phyloP scores from a whole-genome alignment of 768 basidiomycete genomes.

The Tricholoma matsutake region DNA sequence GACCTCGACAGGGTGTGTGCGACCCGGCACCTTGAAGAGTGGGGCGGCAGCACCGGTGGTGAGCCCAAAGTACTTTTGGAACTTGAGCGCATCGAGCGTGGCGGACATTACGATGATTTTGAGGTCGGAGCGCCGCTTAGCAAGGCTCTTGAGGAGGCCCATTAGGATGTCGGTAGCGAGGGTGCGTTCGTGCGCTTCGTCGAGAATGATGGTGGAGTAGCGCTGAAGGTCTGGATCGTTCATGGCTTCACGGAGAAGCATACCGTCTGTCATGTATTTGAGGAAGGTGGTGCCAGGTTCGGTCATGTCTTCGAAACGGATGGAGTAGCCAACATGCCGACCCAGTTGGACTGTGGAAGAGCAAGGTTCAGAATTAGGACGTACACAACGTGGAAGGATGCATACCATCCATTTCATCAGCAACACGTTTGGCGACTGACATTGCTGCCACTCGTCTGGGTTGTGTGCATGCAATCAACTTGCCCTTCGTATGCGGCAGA shows the following conservation, averaged over 20 bases:
- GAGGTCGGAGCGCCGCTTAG: conserved; percentile 78
- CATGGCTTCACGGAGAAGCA: conserved; percentile 98
- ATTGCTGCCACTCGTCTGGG: conserved; percentile 96
- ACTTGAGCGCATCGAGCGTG: conserved; percentile 94
- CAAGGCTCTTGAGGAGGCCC: conserved; percentile 88
- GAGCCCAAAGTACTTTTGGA: conserved; percentile 88
- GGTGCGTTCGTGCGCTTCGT: conserved; percentile 98
- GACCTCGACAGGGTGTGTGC: conserved; percentile 94
- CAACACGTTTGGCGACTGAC: conserved; percentile 97
- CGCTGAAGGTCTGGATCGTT: conserved; percentile 85
- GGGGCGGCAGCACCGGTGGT: conserved; percentile 52
- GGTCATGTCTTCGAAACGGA: conserved; percentile 98
- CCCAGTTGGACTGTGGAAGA: conserved; percentile 73
- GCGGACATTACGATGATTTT: conserved; percentile 99
- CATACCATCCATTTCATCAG: conserved; percentile 98
- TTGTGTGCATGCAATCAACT: conserved; percentile 95
- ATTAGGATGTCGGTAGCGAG: conserved; percentile 98
- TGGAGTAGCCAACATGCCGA: conserved; percentile 94
- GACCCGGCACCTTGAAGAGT: conserved; percentile 86
- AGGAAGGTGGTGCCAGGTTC: conserved; percentile 87
- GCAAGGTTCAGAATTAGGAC: conserved; percentile 3
- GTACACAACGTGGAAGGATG: conserved; percentile 5
- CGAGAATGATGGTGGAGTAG: conserved; percentile 97
- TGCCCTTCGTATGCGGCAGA: conserved; percentile 84
- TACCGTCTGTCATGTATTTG: conserved; percentile 99